These are phyloP conservation scores for Teunomyces lycoperdinae DNA, from an alignment of 805 yeast species.

Conservation along the genomic window DNA sequence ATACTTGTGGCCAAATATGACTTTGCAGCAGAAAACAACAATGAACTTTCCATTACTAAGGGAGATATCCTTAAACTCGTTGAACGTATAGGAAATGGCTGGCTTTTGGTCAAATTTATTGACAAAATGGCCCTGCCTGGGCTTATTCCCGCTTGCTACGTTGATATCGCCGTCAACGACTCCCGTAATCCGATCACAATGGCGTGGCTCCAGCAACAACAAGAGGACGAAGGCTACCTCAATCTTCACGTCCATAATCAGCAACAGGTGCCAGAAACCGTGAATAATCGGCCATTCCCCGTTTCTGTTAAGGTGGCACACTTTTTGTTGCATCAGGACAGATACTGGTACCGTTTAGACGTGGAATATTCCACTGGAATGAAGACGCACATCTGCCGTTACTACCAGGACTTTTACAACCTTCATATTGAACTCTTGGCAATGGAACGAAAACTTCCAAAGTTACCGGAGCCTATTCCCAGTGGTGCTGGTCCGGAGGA, in stretches of 20 bases:
- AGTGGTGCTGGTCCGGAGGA: constrained; percentile 14
- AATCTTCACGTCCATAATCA: constrained; percentile 26
- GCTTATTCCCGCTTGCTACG: constrained; percentile 50
- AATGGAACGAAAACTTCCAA: constrained; percentile 28
- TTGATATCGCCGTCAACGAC: constrained; percentile 45
- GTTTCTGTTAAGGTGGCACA: constrained; percentile 36
- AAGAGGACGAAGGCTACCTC: constrained; percentile 18
- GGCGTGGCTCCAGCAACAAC: constrained; percentile 25
- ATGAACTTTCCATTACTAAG: constrained; percentile 44
- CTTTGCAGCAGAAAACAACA: constrained; percentile 41
- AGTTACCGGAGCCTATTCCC: constrained; percentile 48
- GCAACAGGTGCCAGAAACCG: constrained; percentile 19
- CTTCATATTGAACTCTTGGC: constrained; percentile 33
- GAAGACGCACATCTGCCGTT: constrained; percentile 43
- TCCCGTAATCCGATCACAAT: constrained; percentile 35
- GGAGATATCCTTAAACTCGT: constrained; percentile 54
- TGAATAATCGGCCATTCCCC: constrained; percentile 32
- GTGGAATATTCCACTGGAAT: constrained; percentile 31
- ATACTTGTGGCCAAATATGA: constrained; percentile 47
- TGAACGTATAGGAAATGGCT: constrained; percentile 48
- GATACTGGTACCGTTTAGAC: constrained; percentile 53
- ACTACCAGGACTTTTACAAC: constrained; percentile 51
- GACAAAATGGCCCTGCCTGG: constrained; percentile 47
- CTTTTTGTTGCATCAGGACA: constrained; percentile 38
- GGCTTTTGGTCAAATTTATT: constrained; percentile 56